Evolutionary conservation across 106 monocot genomes (phyloP).

Genomic region (Platanthera guangdongensis): DNA sequence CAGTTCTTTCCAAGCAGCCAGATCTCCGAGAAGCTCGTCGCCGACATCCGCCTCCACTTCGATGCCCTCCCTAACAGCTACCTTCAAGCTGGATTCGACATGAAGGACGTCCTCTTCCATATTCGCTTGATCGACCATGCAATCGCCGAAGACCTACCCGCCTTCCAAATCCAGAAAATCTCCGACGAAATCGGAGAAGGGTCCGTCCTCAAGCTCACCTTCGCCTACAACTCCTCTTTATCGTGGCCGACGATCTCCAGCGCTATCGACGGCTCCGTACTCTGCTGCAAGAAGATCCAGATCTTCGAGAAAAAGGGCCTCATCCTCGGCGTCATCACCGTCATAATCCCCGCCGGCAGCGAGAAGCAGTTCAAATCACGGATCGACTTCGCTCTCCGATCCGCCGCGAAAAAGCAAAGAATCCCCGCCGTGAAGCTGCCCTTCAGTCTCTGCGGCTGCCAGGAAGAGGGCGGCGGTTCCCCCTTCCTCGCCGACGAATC

Average conservation of each 20-base stretch:
- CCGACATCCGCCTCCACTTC: slow-evolving; percentile 74
- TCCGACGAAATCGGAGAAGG: slow-evolving; percentile 15
- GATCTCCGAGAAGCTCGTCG: slow-evolving; percentile 67
- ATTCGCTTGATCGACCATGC: slow-evolving; percentile 63
- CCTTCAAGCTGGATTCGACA: slow-evolving; percentile 72
- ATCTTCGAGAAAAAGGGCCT: slow-evolving; percentile 91
- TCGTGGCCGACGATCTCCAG: slow-evolving; percentile 78
- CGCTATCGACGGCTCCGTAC: slow-evolving; percentile 44
- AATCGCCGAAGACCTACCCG: slow-evolving; percentile 47
- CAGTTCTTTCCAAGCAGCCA: slow-evolving; percentile 64
- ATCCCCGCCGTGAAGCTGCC: slow-evolving; percentile 62
- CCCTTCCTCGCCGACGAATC: slow-evolving; percentile 22
- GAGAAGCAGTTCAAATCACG: slow-evolving; percentile 50
- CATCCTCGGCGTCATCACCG: slow-evolving; percentile 51
- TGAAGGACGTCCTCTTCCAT: slow-evolving; percentile 79
- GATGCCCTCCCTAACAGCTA: slow-evolving; percentile 86
- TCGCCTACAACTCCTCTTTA: slow-evolving; percentile 53
- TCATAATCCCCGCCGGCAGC: slow-evolving; percentile 29
- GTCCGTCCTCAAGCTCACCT: slow-evolving; percentile 46
- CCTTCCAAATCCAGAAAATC: slow-evolving; percentile 50
- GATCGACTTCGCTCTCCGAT: slow-evolving; percentile 52
- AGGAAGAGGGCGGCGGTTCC: slow-evolving; percentile 44
- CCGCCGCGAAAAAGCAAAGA: slow-evolving; percentile 48
- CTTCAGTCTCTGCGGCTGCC: slow-evolving; percentile 85
- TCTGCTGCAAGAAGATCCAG: slow-evolving; percentile 77